Evolutionary conservation across 257 asterid species (phyloP), one percentile per base, ranked within the genome.

Genomic region (Solanum sitiens): DNA sequence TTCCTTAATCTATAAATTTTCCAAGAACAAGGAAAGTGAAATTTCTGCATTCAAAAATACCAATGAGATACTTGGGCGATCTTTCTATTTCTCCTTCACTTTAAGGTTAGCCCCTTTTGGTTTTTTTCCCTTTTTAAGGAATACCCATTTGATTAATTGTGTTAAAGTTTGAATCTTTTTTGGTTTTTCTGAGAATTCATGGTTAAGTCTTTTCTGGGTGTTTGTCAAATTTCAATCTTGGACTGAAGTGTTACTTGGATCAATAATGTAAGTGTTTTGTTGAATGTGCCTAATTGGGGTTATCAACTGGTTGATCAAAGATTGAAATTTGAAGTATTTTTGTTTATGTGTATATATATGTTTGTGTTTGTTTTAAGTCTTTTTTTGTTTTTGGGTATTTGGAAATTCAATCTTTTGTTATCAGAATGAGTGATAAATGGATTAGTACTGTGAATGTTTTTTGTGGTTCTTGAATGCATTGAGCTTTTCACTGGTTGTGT

Each of bases 161-260:
- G 86, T 30, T 18, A 47, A 50, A 11, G 23, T 82, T 47, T 25
- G 9, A 44, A 5, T 82, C 27, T 82, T 50, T 82, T n/a, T 87
- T 37, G 14, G 85, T 89, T 90, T 40, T 10, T 63, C 90, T 84
- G 65, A 76, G 68, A 71, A 68, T 89, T 86, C 87, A 86, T 91
- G 90, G 80, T 85, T 88, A 83, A 68, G 83, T 70, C 70, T 39
- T 63, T 71, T 89, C 32, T 84, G 70, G 89, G 85, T 65, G 83
- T 87, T 86, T 89, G 33, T 56, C 77, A 88, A 68, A 84, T 87
- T 88, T 87, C 53, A 87, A 75, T 53, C 16, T 23, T 83, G 86
- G 77, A 71, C 32, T 74, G 3, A 74, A 74, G 20, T 39, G 53
- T 23, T 39, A 20, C 53, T 74, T 72, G 80, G 27, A 72, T 72